phyloP scores from a whole-genome alignment of 768 basidiomycete genomes.

The Arthromyces matolae region DNA sequence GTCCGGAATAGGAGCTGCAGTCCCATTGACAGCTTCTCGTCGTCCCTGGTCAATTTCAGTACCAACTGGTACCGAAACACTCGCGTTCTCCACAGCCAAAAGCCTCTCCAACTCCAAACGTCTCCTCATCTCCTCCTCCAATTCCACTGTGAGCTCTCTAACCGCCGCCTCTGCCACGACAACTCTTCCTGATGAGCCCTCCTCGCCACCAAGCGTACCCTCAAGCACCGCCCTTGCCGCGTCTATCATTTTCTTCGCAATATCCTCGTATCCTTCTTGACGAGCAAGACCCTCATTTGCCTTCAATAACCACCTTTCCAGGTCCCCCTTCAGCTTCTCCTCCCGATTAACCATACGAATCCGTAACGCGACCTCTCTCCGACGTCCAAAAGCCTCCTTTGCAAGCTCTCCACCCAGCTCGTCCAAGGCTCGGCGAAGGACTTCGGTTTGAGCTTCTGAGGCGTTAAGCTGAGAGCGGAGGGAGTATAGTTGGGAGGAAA shows the following conservation, averaged over 20 bases:
- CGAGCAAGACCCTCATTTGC: constrained; percentile 39
- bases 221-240: constrained; percentile 23
- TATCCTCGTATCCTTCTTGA: constrained; percentile 16
- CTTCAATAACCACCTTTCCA: constrained; percentile 55
- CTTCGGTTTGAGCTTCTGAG: constrained; percentile 40
- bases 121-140: constrained; percentile 51
- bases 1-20: too few relatives aligned
- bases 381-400: constrained; percentile 67
- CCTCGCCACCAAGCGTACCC: constrained; percentile 20
- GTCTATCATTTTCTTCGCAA: constrained; percentile 18
- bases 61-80: not conserved
- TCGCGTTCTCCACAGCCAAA: constrained; percentile 13
- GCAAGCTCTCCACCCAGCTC: constrained; percentile 68
- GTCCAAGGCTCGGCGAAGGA: constrained; percentile 60
- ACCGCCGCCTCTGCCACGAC: constrained; percentile 47
- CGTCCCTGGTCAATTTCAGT: not conserved
- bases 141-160: constrained; percentile 50
- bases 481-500: constrained; percentile 46
- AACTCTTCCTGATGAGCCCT: constrained; percentile 51
- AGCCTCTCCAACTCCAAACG: constrained; percentile 42
- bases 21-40: too few relatives aligned
- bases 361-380: constrained; percentile 65
- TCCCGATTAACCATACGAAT: constrained; percentile 64
- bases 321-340: constrained; percentile 49
- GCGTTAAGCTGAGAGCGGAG: constrained; percentile 41